phyloP scores from a whole-genome alignment of 1,139 yeast species.

The Taphrina populina region DNA sequence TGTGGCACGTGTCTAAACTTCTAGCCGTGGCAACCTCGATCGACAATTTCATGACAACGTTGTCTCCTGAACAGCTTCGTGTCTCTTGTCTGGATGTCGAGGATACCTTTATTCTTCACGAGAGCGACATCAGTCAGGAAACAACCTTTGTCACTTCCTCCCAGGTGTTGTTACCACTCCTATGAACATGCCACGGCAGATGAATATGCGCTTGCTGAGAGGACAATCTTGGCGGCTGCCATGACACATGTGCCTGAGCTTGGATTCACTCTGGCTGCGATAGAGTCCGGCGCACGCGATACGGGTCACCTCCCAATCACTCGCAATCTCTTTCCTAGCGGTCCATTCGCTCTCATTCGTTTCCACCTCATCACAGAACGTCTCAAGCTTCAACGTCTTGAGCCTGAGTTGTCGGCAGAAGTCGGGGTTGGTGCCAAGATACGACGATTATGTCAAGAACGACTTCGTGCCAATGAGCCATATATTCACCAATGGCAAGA shows the following conservation, averaged over 20 bases:
- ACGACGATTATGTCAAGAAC: slow-evolving; percentile 55
- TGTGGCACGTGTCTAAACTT: no score
- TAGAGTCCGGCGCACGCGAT: slow-evolving; percentile 61
- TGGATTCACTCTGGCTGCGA: slow-evolving; percentile 67
- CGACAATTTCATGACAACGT: no score
- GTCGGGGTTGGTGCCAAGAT: slow-evolving; percentile 46
- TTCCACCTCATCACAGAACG: slow-evolving; percentile 61
- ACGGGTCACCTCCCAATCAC: slow-evolving; percentile 67
- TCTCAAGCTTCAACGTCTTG: slow-evolving; percentile 40
- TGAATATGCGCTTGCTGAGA: slow-evolving; percentile 45
- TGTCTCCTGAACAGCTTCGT: no score
- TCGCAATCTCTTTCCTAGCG: slow-evolving; percentile 58
- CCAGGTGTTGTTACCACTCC: slow-evolving; percentile 41
- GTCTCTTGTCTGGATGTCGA: no score
- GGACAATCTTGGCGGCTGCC: slow-evolving; percentile 52
- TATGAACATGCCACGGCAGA: slow-evolving; percentile 41
- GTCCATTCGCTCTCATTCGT: slow-evolving; percentile 62
- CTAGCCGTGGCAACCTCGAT: no score
- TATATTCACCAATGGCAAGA: slow-evolving; percentile 48
- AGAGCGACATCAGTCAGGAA: no score
- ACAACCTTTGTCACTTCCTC: neutral
- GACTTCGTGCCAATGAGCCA: slow-evolving; percentile 65
- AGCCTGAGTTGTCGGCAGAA: slow-evolving; percentile 43
- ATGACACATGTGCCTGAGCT: slow-evolving; percentile 59
- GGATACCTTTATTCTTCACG: no score